Evolutionary conservation across 208 protist species (phyloP).

Genomic region (Crithidia sp.): DNA sequence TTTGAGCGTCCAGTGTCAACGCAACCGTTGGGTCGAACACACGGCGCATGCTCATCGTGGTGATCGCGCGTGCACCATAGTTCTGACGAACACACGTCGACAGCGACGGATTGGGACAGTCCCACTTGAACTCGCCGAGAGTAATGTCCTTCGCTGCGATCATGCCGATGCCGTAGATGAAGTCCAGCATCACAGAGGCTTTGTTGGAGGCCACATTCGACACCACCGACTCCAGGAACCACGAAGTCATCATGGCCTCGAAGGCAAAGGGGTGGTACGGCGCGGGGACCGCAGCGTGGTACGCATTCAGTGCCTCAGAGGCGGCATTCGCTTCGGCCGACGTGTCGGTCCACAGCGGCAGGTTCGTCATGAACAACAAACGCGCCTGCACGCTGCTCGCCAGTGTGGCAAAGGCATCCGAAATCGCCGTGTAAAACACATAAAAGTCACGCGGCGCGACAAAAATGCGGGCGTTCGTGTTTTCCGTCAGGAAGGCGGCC

Average conservation of each 20-base stretch:
- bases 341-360: conserved; percentile 52
- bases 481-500: conserved; percentile 16
- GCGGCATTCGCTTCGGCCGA: conserved; percentile 4
- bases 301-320: conserved; percentile 13
- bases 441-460: conserved; percentile 44
- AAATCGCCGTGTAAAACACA: conserved; percentile 32
- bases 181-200: conserved; percentile 16
- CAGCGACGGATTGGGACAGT: background rate
- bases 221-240: conserved; percentile 15
- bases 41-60: conserved; percentile 26
- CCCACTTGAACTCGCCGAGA: conserved; percentile 31
- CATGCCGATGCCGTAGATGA: conserved; percentile 31
- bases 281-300: conserved; percentile 24
- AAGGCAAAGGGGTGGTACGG: conserved; percentile 16
- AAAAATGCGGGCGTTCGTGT: conserved; percentile 28
- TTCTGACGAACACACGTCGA: conserved; percentile 35
- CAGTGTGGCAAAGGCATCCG: conserved; percentile 13
- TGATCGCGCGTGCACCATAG: conserved; percentile 55
- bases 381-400: conserved; percentile 26
- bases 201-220: conserved; percentile 9
- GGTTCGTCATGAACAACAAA: conserved; percentile 40
- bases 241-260: conserved; percentile 13
- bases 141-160: conserved; percentile 30
- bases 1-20: conserved; percentile 7
- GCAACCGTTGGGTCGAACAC: conserved; percentile 35